These are phyloP conservation scores for Yarrowia keelungensis DNA, from an alignment of 805 yeast genomes.

Conservation along the genomic window DNA sequence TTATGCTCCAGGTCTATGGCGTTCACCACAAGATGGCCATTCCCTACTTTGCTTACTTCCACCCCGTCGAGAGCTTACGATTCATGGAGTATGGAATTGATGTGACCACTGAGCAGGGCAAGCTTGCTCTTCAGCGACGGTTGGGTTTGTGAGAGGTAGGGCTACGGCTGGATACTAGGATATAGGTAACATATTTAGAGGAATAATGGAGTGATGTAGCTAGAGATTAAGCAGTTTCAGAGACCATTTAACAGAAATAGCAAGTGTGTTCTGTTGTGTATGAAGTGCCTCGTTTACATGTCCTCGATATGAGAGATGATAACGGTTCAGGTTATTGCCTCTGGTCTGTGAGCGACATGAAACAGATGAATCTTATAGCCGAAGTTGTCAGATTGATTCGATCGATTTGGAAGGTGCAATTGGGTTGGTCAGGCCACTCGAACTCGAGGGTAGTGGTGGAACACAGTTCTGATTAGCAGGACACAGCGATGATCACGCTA, in stretches of 20 bases:
- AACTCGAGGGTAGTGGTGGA: too few relatives aligned
- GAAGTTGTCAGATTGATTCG: not conserved
- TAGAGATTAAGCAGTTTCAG: too few relatives aligned
- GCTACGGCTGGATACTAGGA: too few relatives aligned
- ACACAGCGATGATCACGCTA: too few relatives aligned
- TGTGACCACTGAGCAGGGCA: conserved; percentile 25
- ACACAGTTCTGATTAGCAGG: too few relatives aligned
- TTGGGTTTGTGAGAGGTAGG: not conserved
- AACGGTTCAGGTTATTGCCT: not conserved
- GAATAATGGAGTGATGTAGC: too few relatives aligned
- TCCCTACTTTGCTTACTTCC: conserved; percentile 23
- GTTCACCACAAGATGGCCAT: conserved; percentile 23
- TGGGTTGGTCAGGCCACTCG: not conserved
- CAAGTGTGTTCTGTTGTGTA: too few relatives aligned
- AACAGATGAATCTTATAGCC: not conserved
- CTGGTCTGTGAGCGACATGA: not conserved
- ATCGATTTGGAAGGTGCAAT: not conserved
- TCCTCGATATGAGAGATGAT: too few relatives aligned
- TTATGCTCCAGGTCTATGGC: not conserved
- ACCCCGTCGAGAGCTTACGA: conserved; percentile 21
- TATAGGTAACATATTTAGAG: too few relatives aligned
- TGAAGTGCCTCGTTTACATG: too few relatives aligned
- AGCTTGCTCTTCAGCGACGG: conserved; percentile 18
- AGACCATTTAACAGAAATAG: too few relatives aligned
- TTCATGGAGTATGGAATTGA: conserved; percentile 26